Evolutionary conservation across 768 basidiomycete genomes (phyloP).

Genomic region (Lactarius tabidus): DNA sequence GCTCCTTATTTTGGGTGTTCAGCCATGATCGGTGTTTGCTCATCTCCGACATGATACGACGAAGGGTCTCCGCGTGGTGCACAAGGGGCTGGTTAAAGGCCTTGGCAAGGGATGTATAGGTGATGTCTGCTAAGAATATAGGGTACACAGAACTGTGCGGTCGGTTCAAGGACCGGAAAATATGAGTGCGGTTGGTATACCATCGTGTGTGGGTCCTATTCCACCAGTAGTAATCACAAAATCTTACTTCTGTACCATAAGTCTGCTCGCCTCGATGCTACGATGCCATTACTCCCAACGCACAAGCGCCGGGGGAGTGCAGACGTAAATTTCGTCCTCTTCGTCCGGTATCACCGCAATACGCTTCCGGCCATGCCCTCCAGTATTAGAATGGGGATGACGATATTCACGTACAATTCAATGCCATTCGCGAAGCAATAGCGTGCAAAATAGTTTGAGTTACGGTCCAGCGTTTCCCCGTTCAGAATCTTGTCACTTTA

Average conservation of each 20-base stretch:
- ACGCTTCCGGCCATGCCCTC: constrained; percentile 53
- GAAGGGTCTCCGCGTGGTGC: constrained; percentile 74
- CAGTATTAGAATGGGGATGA: constrained; percentile 28
- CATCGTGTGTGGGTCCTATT: constrained; percentile 88
- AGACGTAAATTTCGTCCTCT: constrained; percentile 80
- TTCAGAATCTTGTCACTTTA: constrained; percentile 86
- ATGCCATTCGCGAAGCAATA: constrained; percentile 87
- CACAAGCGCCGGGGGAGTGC: constrained; percentile 34
- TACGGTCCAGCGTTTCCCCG: constrained; percentile 81
- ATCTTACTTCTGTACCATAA: constrained; percentile 80
- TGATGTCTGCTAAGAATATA: constrained; percentile 57
- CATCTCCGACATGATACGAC: constrained; percentile 67
- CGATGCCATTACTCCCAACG: constrained; percentile 54
- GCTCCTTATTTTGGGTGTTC: constrained; percentile 63
- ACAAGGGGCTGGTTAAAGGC: constrained; percentile 70
- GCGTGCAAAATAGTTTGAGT: constrained; percentile 83
- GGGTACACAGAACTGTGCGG: neutral
- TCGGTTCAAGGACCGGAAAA: neutral
- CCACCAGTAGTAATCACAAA: constrained; percentile 90
- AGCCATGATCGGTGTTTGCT: constrained; percentile 54
- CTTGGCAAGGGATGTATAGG: constrained; percentile 80
- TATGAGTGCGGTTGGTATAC: constrained; percentile 39
- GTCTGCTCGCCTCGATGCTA: constrained; percentile 79
- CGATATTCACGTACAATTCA: constrained; percentile 51
- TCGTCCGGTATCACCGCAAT: constrained; percentile 91